Evolutionary conservation across 805 yeast genomes (phyloP).

Genomic region (Candida hungchunana): DNA sequence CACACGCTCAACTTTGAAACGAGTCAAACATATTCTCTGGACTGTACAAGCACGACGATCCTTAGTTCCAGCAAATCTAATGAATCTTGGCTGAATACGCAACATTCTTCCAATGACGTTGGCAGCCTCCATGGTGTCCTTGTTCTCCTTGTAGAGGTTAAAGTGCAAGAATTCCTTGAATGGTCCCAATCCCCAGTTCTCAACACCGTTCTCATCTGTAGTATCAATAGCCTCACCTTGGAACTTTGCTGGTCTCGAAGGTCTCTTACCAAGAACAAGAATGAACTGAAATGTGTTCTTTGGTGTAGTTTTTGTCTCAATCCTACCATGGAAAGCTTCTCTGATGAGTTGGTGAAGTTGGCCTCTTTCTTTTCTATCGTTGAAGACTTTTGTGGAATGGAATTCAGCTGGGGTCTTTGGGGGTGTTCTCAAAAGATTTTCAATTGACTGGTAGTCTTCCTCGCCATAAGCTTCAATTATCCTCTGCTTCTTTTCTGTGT

Average conservation of each 20-base stretch:
- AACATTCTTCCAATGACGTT: conserved; percentile 66
- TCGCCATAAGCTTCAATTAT: conserved; percentile 55
- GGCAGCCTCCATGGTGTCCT: conserved; percentile 96
- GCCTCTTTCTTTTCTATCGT: conserved; percentile 72
- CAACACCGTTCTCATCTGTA: conserved; percentile 44
- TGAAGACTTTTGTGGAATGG: conserved; percentile 53
- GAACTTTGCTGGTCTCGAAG: conserved; percentile 27
- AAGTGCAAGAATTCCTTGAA: conserved; percentile 67
- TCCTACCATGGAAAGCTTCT: conserved; percentile 62
- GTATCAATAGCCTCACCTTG: conserved; percentile 21
- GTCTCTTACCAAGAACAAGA: conserved; percentile 36
- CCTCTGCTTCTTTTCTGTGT: conserved; percentile 41
- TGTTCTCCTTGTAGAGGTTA: conserved; percentile 85
- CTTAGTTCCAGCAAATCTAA: conserved; percentile 91
- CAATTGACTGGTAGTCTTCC: conserved; percentile 53
- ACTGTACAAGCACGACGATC: conserved; percentile 96
- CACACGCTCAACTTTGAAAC: conserved; percentile 69
- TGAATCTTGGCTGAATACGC: conserved; percentile 62
- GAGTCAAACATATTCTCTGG: conserved; percentile 69
- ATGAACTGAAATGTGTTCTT: conserved; percentile 63
- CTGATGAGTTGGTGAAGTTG: conserved; percentile 74
- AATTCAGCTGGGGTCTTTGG: conserved; percentile 41
- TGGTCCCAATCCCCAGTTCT: conserved; percentile 73
- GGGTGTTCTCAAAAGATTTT: conserved; percentile 44
- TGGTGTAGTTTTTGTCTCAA: conserved; percentile 77